A percentile compares a stretch with the other conserved stretches of the same genome.
These are phyloP conservation scores for Kernera saxatilis DNA, from an alignment of 345 rosid species.

Conservation along the genomic window DNA sequence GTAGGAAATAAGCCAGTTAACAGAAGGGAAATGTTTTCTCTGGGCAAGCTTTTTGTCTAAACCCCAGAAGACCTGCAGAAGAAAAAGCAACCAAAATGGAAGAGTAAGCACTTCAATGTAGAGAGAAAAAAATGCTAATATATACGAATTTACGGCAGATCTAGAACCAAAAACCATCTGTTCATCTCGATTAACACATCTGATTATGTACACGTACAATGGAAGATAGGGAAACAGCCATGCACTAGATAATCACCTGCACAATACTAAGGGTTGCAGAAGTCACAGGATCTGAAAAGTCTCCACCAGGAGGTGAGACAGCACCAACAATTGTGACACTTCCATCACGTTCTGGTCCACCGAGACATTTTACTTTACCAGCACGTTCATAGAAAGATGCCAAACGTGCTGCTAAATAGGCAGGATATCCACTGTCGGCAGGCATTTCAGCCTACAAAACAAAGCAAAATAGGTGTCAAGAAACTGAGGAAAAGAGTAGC, in stretches of 20 bases:
- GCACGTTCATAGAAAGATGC: conserved; percentile 99
- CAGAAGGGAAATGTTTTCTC: conserved; percentile 99
- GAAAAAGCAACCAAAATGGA: not conserved
- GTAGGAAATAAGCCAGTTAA: conserved; percentile 98
- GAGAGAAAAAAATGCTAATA: not conserved
- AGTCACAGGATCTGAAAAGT: conserved; percentile 99
- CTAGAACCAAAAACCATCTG: conserved; percentile 2
- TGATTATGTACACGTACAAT: not conserved
- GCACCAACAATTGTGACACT: conserved; percentile 99
- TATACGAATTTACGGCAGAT: not conserved
- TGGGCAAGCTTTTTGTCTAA: conserved; percentile 99
- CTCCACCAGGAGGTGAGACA: conserved; percentile 99
- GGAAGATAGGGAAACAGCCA: not conserved
- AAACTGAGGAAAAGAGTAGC: not conserved
- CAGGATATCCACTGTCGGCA: conserved; percentile 99
- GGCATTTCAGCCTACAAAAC: conserved; percentile 96
- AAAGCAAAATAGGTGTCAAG: conserved; percentile 15
- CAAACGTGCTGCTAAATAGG: conserved; percentile 96
- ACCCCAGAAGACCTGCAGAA: conserved; percentile 97
- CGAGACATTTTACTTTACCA: conserved; percentile 98
- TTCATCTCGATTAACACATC: not conserved
- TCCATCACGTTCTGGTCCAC: conserved; percentile 95
- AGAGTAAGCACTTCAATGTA: not conserved
- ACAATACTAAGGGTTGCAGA: conserved; percentile 99
- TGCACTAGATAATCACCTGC: conserved; percentile 57